These are phyloP conservation scores for Secale cereale DNA, from an alignment of 176 grass and related monocot species.

Conservation along the genomic window DNA sequence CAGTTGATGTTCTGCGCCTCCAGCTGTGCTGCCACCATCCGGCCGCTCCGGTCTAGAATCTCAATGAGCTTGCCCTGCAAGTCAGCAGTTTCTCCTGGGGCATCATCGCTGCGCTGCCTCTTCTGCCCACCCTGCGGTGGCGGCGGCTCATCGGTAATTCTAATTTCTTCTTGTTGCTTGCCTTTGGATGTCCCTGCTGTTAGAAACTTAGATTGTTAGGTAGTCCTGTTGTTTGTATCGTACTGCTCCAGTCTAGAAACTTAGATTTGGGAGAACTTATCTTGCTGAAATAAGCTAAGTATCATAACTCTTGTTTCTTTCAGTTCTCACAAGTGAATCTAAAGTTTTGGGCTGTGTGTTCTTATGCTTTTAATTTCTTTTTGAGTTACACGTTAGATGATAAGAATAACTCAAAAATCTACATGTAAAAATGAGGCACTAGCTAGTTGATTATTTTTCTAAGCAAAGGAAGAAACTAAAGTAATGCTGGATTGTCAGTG, in stretches of 20 bases:
- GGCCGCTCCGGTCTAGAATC: slow-evolving; percentile 66
- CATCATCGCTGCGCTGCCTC: slow-evolving; percentile 43
- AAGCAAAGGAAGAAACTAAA: not conserved
- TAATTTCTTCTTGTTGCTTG: slow-evolving; percentile 48
- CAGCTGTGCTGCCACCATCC: slow-evolving; percentile 56
- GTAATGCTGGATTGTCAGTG: not conserved
- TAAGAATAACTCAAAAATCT: not conserved
- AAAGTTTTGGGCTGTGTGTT: not conserved
- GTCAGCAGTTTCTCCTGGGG: slow-evolving; percentile 1
- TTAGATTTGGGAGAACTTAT: not conserved
- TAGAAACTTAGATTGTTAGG: slow-evolving; percentile 28
- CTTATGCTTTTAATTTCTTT: not conserved
- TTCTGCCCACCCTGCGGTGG: slow-evolving; percentile 43
- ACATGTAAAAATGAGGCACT: not conserved
- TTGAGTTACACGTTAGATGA: not conserved
- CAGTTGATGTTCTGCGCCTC: slow-evolving; percentile 81
- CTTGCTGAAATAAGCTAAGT: not conserved
- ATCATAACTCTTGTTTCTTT: not conserved
- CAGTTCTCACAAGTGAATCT: not conserved
- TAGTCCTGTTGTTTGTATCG: not conserved
- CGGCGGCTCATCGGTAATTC: slow-evolving; percentile 30
- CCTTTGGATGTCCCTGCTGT: slow-evolving; percentile 63
- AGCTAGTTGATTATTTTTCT: not conserved
- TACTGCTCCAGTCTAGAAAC: no score
- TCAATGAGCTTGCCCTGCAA: slow-evolving; percentile 52